Evolutionary conservation across 345 rosid genomes (phyloP).

Genomic region (Hibiscus mutabilis): DNA sequence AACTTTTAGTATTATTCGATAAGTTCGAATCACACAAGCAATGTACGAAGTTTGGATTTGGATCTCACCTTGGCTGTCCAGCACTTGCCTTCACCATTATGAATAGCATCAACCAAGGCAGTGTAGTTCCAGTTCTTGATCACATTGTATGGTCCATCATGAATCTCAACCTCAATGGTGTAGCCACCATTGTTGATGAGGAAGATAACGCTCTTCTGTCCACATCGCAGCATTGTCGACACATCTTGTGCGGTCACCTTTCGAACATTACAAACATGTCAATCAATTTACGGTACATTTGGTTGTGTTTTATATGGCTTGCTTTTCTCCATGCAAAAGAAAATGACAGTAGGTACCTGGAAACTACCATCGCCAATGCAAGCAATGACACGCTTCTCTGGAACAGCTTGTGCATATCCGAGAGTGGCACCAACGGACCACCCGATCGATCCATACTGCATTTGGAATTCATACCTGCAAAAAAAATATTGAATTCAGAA

Average conservation of each 20-base stretch:
- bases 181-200: constrained; percentile 79
- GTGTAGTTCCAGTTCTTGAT: constrained; percentile 92
- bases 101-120: constrained; percentile 57
- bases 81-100: constrained; percentile 75
- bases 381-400: constrained; percentile 68
- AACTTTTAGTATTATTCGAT: background rate
- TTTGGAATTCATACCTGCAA: constrained; percentile 74
- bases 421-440: constrained; percentile 88
- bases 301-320: no score
- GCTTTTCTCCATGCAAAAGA: background rate
- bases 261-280: background rate
- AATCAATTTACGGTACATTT: background rate
- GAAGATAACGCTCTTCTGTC: constrained; percentile 63
- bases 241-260: constrained; percentile 78
- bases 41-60: background rate
- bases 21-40: background rate
- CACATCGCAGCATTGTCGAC: constrained; percentile 61
- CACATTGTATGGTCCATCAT: constrained; percentile 82
- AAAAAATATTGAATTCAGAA: background rate
- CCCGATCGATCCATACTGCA: constrained; percentile 89
- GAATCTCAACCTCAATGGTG: constrained; percentile 80
- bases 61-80: constrained; percentile 66
- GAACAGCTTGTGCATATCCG: constrained; percentile 75
- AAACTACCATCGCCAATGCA: constrained; percentile 86
- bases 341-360: constrained; percentile 36